Percentiles rank a stretch among this genome's conserved stretches.
Evolutionary conservation across 2,329 filamentous ascomycete species (phyloP).

Genomic region (Trichoderma guizhouense): DNA sequence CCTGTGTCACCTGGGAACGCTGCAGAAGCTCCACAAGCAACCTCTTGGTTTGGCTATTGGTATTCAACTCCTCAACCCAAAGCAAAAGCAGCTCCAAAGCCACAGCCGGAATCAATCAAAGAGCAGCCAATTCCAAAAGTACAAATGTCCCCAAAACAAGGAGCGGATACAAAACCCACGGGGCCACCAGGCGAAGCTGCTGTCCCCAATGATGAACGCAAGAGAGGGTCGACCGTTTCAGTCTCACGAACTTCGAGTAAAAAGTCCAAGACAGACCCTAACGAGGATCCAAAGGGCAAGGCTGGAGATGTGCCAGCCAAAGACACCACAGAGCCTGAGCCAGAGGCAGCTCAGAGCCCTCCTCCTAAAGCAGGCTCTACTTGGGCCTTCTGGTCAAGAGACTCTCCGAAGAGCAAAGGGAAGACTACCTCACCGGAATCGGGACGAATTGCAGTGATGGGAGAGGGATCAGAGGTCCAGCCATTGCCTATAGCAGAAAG

Average conservation of each 20-base stretch:
- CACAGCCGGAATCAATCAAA: slow-evolving; percentile 1
- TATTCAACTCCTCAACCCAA: slow-evolving; percentile 24
- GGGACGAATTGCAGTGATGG: slow-evolving; percentile 56
- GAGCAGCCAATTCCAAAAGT: not conserved
- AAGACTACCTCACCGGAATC: slow-evolving; percentile 37
- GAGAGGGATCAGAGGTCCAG: slow-evolving; percentile 55
- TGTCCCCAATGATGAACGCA: not conserved
- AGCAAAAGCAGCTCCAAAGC: slow-evolving; percentile 8
- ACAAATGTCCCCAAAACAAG: not conserved
- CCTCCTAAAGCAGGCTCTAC: slow-evolving; percentile 58
- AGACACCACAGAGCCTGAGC: slow-evolving; percentile 35
- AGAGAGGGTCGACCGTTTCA: not conserved
- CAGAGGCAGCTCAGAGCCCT: slow-evolving; percentile 30
- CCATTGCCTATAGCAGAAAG: slow-evolving; percentile 46
- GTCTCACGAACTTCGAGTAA: not conserved
- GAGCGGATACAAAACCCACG: not conserved
- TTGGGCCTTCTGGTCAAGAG: slow-evolving; percentile 79
- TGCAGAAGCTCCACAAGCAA: slow-evolving; percentile 22
- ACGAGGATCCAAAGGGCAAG: slow-evolving; percentile 27
- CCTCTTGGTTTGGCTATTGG: slow-evolving; percentile 44
- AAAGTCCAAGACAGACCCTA: not conserved
- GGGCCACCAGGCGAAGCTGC: not conserved
- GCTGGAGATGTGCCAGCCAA: slow-evolving; percentile 42
- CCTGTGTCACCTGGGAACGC: slow-evolving; percentile 19
- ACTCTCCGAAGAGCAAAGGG: slow-evolving; percentile 40